Evolutionary conservation across 2,329 filamentous ascomycete genomes (phyloP).

Genomic region (Chaetomiaceae sp.): DNA sequence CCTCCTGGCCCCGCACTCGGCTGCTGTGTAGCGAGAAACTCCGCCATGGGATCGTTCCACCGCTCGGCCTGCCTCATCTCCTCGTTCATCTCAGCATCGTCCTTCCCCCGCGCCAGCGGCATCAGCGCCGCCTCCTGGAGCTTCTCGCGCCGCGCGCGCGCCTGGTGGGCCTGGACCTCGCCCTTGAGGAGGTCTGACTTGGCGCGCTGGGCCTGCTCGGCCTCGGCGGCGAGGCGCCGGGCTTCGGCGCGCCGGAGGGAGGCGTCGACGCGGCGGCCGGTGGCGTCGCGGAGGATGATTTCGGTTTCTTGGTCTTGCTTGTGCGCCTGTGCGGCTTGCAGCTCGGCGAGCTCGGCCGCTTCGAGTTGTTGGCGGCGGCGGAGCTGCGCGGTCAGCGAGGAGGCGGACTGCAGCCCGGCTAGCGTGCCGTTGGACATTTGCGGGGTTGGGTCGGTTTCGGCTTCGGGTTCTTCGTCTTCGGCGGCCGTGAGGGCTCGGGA

Average conservation of each 20-base stretch:
- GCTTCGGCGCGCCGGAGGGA: constrained; percentile 86
- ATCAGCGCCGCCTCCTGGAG: constrained; percentile 79
- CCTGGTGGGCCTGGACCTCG: constrained; percentile 73
- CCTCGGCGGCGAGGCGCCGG: constrained; percentile 59
- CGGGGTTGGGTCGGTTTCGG: constrained; percentile 12
- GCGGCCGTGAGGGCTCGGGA: constrained; percentile 46
- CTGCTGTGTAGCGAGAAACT: no score
- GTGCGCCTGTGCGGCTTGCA: constrained; percentile 1
- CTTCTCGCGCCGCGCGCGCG: constrained; percentile 59
- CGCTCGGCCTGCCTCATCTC: constrained; percentile 71
- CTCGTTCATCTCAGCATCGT: constrained; percentile 81
- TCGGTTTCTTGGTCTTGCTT: constrained; percentile 28
- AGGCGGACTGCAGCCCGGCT: constrained; percentile 81
- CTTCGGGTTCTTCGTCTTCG: constrained; percentile 41
- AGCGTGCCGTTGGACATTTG: constrained; percentile 85
- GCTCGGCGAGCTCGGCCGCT: constrained; percentile 31
- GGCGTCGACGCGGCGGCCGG: constrained; percentile 88
- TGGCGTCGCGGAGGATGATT: constrained; percentile 92
- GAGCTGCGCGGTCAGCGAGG: constrained; percentile 67
- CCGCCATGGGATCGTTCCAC: constrained; percentile 93
- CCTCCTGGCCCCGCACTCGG: constrained; percentile 34
- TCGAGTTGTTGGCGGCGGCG: constrained; percentile 48
- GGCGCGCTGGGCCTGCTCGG: constrained; percentile 67
- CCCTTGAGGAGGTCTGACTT: constrained; percentile 69
- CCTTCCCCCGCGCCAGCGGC: constrained; percentile 71